Evolutionary conservation across 768 basidiomycete genomes (phyloP).

Genomic region (Boletales sp.): DNA sequence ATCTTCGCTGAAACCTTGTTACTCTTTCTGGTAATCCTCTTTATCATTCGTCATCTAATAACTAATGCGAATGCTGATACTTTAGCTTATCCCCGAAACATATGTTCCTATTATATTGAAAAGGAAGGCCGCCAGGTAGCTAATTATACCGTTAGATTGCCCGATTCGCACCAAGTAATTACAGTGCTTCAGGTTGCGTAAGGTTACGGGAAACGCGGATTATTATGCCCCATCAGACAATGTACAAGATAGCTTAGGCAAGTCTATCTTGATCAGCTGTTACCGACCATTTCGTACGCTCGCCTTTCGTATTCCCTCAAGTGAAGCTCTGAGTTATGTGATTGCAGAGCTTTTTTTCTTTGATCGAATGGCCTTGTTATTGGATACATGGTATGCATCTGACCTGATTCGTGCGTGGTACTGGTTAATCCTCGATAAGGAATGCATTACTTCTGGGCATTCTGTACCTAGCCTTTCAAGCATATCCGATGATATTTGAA

Average conservation of each 20-base stretch:
- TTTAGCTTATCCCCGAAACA: conserved; percentile 68
- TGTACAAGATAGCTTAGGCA: conserved; percentile 39
- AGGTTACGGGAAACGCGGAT: conserved; percentile 47
- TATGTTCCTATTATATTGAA: conserved; percentile 59
- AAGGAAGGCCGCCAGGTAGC: conserved; percentile 54
- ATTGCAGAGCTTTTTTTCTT: conserved; percentile 52
- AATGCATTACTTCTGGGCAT: conserved; percentile 40
- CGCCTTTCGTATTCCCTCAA: too few relatives aligned
- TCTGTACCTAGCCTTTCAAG: conserved; percentile 54
- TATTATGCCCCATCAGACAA: conserved; percentile 63
- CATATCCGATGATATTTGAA: conserved; percentile 50
- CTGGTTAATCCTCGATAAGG: conserved; percentile 20
- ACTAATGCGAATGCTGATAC: neutral
- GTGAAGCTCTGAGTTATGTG: neutral
- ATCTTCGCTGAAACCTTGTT: conserved; percentile 48
- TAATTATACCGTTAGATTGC: neutral
- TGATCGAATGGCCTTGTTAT: conserved; percentile 74
- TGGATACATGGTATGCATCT: conserved; percentile 60
- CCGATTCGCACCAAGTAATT: neutral
- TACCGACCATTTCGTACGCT: conserved; percentile 69
- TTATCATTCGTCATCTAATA: too few relatives aligned
- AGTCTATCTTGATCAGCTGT: conserved; percentile 55
- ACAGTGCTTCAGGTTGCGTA: conserved; percentile 39
- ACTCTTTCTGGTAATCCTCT: conserved; percentile 42
- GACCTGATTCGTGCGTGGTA: neutral